These are phyloP conservation scores for Cryptosporidium felis DNA, from an alignment of 169 alveolate species.

Conservation along the genomic window DNA sequence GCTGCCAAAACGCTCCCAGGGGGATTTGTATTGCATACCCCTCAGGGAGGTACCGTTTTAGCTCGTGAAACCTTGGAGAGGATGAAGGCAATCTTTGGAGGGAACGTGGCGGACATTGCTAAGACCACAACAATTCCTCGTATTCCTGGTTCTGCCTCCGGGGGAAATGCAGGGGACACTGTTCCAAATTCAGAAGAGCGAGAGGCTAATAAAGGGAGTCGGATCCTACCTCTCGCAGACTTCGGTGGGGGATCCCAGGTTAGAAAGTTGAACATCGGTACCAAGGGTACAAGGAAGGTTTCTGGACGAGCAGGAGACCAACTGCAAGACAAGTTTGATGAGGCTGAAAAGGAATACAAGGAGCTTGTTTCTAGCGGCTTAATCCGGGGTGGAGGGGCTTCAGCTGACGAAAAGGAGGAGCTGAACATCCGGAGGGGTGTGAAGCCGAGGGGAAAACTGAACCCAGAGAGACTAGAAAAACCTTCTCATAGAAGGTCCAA, in stretches of 20 bases:
- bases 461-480: background rate
- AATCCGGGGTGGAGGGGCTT: background rate
- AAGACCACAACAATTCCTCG: slow-evolving; percentile 3
- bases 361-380: background rate
- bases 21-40: background rate
- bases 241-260: slow-evolving; percentile 24
- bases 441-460: slow-evolving; percentile 55
- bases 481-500: background rate
- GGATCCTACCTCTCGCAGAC: slow-evolving; percentile 41
- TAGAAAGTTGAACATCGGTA: background rate
- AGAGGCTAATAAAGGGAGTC: background rate
- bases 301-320: background rate
- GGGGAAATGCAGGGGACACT: too few relatives aligned
- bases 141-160: background rate
- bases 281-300: background rate
- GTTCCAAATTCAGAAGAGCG: background rate
- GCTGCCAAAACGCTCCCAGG: background rate
- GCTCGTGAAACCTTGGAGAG: slow-evolving; percentile 32
- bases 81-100: slow-evolving; percentile 64
- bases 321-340: background rate
- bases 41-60: background rate
- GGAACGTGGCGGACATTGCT: slow-evolving; percentile 36
- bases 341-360: slow-evolving; percentile 10
- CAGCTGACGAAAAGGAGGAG: background rate
- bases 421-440: background rate